Percentiles rank a stretch among this genome's conserved stretches.
phyloP scores from a whole-genome alignment of 768 basidiomycete genomes.

The Suillus subalutaceus region DNA sequence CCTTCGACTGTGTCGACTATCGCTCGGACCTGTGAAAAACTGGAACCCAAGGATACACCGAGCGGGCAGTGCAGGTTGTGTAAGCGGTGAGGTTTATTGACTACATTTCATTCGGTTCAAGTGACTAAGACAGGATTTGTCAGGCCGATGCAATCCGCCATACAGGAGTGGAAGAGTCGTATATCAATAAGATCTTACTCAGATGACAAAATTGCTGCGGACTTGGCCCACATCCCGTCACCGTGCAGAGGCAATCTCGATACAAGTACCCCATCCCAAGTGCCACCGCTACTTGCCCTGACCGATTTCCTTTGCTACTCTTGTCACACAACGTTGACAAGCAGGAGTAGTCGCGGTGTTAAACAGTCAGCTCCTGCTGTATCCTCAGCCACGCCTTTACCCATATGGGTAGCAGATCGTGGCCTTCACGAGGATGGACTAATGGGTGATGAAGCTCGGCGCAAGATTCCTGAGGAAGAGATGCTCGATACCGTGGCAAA shows the following conservation, averaged over 20 bases:
- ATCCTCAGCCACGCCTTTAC: slow-evolving; percentile 22
- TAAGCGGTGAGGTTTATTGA: slow-evolving; percentile 49
- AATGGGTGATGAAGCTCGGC: slow-evolving; percentile 32
- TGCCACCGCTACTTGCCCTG: slow-evolving; percentile 28
- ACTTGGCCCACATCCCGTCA: slow-evolving; percentile 16
- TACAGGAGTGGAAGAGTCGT: slow-evolving; percentile 73
- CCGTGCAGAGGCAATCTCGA: background rate
- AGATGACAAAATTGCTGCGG: slow-evolving; percentile 21
- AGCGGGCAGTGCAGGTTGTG: slow-evolving; percentile 61
- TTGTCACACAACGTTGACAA: slow-evolving; percentile 63
- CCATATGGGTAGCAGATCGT: slow-evolving; percentile 37
- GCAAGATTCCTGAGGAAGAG: slow-evolving; percentile 30
- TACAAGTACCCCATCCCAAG: background rate
- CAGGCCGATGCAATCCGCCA: slow-evolving; percentile 65
- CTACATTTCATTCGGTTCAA: background rate
- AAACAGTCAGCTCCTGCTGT: slow-evolving; percentile 18
- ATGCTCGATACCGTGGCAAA: slow-evolving; percentile 42
- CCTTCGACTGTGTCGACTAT: slow-evolving; percentile 88
- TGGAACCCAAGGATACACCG: slow-evolving; percentile 64
- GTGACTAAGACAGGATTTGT: background rate
- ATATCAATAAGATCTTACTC: slow-evolving; percentile 68
- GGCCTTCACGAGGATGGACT: background rate
- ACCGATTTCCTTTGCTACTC: slow-evolving; percentile 58
- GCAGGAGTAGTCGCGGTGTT: slow-evolving; percentile 51
- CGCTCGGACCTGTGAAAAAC: slow-evolving; percentile 76